Evolutionary conservation across 257 asterid genomes (phyloP).

Genomic region (Nicotiana attenuata): DNA sequence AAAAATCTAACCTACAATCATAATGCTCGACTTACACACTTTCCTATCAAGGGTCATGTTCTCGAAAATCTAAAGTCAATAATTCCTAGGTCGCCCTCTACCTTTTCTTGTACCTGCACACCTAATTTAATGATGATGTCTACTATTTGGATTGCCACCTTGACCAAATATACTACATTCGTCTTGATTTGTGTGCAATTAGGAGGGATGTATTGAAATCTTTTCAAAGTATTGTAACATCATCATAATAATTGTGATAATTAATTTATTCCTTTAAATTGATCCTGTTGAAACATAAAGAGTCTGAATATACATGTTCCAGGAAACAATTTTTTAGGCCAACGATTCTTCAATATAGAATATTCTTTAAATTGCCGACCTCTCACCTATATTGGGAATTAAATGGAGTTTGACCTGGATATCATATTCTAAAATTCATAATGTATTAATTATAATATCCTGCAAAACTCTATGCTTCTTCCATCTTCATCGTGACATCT

Average conservation of each 20-base stretch:
- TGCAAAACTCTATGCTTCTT: background rate
- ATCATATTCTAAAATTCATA: background rate
- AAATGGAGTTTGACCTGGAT: background rate
- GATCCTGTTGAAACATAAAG: background rate
- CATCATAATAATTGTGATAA: background rate
- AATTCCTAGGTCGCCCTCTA: accelerated
- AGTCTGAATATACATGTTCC: background rate
- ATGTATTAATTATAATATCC: no score
- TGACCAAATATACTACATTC: background rate
- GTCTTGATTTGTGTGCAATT: background rate
- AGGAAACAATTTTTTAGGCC: background rate
- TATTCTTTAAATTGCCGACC: background rate
- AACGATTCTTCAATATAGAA: background rate
- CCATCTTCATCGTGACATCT: background rate
- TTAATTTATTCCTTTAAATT: background rate
- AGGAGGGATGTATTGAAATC: background rate
- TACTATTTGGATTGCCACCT: background rate
- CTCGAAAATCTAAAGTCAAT: no score
- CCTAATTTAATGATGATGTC: no score
- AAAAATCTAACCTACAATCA: no score
- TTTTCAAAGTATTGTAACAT: background rate
- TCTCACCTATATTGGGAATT: background rate
- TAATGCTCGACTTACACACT: no score
- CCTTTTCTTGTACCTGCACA: no score
- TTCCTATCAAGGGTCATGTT: no score